These are phyloP conservation scores for Ochetophila trinervis DNA, from an alignment of 306 rosid species.

Conservation along the genomic window DNA sequence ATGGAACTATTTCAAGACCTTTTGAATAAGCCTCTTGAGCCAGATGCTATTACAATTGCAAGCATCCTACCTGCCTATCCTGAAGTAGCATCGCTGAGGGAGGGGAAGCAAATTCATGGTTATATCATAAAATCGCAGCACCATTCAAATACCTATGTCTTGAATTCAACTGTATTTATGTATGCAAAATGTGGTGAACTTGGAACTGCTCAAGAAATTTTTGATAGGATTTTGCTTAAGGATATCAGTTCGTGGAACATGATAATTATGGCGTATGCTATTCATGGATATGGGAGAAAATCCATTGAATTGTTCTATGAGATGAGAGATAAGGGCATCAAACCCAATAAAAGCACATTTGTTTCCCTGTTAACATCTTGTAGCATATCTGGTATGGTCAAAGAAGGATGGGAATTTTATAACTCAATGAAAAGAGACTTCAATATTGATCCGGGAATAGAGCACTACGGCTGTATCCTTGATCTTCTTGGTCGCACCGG, in stretches of 20 bases:
- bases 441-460: conserved; percentile 48
- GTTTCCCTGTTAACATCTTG: conserved; percentile 55
- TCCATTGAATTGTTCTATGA: conserved; percentile 38
- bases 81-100: conserved; percentile 38
- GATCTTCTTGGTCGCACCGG: conserved; percentile 53
- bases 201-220: conserved; percentile 30
- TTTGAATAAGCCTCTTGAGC: conserved; percentile 27
- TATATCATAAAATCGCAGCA: conserved; percentile 31
- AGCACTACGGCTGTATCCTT: conserved; percentile 58
- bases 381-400: conserved; percentile 47
- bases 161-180: conserved; percentile 43
- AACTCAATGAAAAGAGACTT: conserved; percentile 40
- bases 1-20: conserved; percentile 38
- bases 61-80: conserved; percentile 51
- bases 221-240: conserved; percentile 33
- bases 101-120: conserved; percentile 56
- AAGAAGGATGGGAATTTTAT: conserved; percentile 46
- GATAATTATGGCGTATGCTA: conserved; percentile 54
- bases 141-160: conserved; percentile 39
- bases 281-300: conserved; percentile 48
- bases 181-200: conserved; percentile 52
- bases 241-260: conserved; percentile 58
- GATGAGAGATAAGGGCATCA: conserved; percentile 38
- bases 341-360: conserved; percentile 49
- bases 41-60: conserved; percentile 48